These are phyloP conservation scores for Butyriboletus loyo DNA, from an alignment of 768 basidiomycete genomes.

Conservation along the genomic window DNA sequence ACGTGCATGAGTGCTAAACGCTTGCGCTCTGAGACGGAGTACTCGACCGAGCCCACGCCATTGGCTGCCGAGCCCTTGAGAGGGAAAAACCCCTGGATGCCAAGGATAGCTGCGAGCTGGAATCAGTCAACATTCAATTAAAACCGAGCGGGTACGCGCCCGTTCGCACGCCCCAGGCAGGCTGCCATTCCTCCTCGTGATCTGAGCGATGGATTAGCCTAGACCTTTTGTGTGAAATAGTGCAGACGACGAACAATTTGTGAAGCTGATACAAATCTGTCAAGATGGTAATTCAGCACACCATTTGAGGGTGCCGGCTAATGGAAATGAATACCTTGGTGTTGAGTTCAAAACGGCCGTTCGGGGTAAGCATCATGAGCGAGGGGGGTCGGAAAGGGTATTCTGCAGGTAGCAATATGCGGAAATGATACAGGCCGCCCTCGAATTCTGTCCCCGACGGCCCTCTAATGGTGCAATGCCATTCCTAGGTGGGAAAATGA, in stretches of 20 bases:
- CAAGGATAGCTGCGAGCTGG: slow-evolving; percentile 64
- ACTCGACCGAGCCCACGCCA: slow-evolving; percentile 85
- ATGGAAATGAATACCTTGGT: slow-evolving; percentile 66
- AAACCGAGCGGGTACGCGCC: slow-evolving; percentile 43
- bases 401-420: slow-evolving; percentile 85
- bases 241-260: slow-evolving; percentile 60
- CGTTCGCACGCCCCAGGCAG: slow-evolving; percentile 96
- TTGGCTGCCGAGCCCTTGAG: slow-evolving; percentile 83
- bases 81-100: slow-evolving; percentile 86
- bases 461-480: slow-evolving; percentile 97
- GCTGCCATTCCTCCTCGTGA: slow-evolving; percentile 97
- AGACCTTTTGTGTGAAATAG: slow-evolving; percentile 22
- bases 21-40: slow-evolving; percentile 69
- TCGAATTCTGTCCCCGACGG: slow-evolving; percentile 86
- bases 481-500: slow-evolving; percentile 51
- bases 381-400: slow-evolving; percentile 97
- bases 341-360: slow-evolving; percentile 94
- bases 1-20: slow-evolving; percentile 74
- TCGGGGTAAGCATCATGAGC: slow-evolving; percentile 94
- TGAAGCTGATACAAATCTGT: slow-evolving; percentile 92
- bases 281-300: slow-evolving; percentile 5
- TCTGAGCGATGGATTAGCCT: slow-evolving; percentile 45
- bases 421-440: slow-evolving; percentile 94
- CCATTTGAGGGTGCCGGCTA: slow-evolving; percentile 12
- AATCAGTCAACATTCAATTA: slow-evolving; percentile 12